Conservation (phyloP, 805 yeast genomes). For the Barnettozyma sucrosica region DNA sequence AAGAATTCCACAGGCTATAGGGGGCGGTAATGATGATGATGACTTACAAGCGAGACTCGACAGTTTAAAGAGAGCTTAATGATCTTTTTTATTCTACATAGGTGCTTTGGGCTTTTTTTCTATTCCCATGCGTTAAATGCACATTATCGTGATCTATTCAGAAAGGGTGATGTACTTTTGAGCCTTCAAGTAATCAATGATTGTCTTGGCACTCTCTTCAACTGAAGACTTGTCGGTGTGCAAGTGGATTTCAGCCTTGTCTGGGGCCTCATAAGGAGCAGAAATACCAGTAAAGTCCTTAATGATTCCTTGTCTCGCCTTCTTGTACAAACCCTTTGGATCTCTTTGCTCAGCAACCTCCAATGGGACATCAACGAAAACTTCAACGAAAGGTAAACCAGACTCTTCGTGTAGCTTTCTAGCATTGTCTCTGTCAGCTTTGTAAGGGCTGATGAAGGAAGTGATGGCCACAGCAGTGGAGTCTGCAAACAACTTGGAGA, state of each 20-base stretch:
- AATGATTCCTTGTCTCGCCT: constrained; percentile 92
- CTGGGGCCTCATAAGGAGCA: constrained; percentile 95
- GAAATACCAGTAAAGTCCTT: constrained; percentile 93
- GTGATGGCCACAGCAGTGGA: constrained; percentile 85
- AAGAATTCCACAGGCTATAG: constrained; percentile 46
- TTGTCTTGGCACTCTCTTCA: constrained; percentile 74
- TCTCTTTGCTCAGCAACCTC: constrained; percentile 95
- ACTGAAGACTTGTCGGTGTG: constrained; percentile 64
- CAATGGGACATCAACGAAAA: constrained; percentile 87
- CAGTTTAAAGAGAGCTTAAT: constrained; percentile 56
- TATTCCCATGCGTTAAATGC: not conserved
- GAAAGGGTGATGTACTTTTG: constrained; percentile 31
- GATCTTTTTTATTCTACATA: not conserved
- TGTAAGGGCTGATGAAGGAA: constrained; percentile 90
- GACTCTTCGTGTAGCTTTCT: constrained; percentile 76
- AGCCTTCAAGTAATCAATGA: constrained; percentile 59
- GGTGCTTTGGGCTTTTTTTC: not conserved
- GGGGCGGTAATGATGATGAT: constrained; percentile 50
- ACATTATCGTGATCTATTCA: not conserved
- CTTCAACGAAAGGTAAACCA: constrained; percentile 81
- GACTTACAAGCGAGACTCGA: constrained; percentile 86
- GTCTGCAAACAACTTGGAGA: constrained; percentile 89
- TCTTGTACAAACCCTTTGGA: constrained; percentile 94
- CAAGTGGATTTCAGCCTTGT: constrained; percentile 73
- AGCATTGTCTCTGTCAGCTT: constrained; percentile 76